phyloP scores from a whole-genome alignment of 192 early-diverging fungal genomes.

The Podila horticola region DNA sequence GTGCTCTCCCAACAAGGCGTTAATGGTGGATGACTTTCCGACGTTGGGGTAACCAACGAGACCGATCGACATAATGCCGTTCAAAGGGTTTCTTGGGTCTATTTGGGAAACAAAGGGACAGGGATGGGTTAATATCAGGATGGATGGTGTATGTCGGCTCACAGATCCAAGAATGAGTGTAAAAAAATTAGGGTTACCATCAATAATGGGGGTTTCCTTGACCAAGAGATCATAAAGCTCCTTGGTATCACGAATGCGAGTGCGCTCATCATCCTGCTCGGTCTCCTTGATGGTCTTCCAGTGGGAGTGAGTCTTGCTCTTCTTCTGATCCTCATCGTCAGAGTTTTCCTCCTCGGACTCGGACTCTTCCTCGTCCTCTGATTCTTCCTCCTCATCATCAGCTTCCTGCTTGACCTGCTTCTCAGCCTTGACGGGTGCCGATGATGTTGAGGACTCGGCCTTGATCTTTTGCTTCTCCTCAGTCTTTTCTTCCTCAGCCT shows the following conservation, averaged over 20 bases:
- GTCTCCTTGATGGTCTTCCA: constrained; percentile 54
- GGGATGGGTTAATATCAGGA: not conserved
- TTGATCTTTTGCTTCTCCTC: constrained; percentile 42
- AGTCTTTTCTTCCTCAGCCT: constrained; percentile 32
- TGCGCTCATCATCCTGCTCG: constrained; percentile 62
- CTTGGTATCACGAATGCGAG: constrained; percentile 60
- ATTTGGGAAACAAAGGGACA: not conserved
- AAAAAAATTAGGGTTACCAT: constrained; percentile 38
- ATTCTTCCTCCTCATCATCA: constrained; percentile 32
- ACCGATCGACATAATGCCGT: constrained; percentile 85
- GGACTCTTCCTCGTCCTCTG: constrained; percentile 25
- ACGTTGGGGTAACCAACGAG: constrained; percentile 99
- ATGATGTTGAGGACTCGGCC: constrained; percentile 12
- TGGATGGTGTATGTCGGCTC: not conserved
- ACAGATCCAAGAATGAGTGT: not conserved
- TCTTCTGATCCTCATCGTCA: constrained; percentile 33
- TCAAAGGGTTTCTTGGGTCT: constrained; percentile 50
- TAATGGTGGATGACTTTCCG: constrained; percentile 98
- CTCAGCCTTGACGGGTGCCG: constrained; percentile 17
- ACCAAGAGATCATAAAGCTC: constrained; percentile 63
- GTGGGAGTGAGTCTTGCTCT: constrained; percentile 41
- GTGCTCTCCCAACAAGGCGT: constrained; percentile 94
- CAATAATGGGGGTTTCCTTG: constrained; percentile 53
- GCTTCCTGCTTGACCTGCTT: constrained; percentile 40
- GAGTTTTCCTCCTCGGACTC: constrained; percentile 23